Conservation (phyloP, 2,329 filamentous ascomycete genomes). For the Neonectria hederae region DNA sequence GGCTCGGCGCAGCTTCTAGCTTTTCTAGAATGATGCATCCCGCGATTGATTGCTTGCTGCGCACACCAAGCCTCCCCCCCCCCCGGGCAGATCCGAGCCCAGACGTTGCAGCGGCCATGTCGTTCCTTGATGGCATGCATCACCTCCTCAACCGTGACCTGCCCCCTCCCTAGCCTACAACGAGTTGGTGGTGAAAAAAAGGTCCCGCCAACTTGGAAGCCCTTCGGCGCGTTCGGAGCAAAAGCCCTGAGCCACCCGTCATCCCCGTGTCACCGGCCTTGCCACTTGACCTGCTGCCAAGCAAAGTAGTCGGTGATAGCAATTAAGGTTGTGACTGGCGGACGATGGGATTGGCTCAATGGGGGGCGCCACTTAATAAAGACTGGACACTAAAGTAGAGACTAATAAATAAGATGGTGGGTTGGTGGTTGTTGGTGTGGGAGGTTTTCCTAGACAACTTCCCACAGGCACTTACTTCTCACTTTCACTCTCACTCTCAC, state of each 20-base stretch:
- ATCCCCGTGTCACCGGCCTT: neutral
- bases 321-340: constrained; percentile 32
- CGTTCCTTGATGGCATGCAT: too few species aligned
- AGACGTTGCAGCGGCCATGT: neutral
- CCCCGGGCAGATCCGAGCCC: neutral
- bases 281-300: neutral
- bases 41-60: neutral
- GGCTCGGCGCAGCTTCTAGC: neutral
- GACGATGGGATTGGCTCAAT: constrained; percentile 1
- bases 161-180: too few species aligned
- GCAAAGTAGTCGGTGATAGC: constrained; percentile 2
- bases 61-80: neutral
- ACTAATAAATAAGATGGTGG: neutral
- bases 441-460: too few species aligned
- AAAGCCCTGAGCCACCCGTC: neutral
- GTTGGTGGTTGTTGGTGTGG: too few species aligned
- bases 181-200: neutral
- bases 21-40: neutral
- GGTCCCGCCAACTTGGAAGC: neutral
- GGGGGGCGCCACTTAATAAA: constrained; percentile 19
- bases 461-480: too few species aligned
- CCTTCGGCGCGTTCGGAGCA: neutral
- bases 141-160: too few species aligned
- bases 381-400: neutral
- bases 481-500: too few species aligned